phyloP scores from a whole-genome alignment of 768 basidiomycete genomes.

The Mycena belliarum region DNA sequence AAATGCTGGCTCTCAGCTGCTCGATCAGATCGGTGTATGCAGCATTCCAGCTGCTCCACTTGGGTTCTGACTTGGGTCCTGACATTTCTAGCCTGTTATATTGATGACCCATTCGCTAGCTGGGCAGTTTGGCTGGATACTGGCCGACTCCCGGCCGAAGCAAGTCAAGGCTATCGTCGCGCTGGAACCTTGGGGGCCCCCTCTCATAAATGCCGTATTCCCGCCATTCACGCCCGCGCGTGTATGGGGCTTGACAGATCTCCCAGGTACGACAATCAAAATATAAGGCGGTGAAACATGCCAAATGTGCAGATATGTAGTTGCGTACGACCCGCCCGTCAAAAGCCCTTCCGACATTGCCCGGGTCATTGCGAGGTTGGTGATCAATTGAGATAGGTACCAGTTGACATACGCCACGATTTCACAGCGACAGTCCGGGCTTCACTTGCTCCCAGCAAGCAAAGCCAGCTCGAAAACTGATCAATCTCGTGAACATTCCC shows the following conservation, averaged over 20 bases:
- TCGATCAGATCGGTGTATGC: slow-evolving; percentile 40
- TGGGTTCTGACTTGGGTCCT: not conserved
- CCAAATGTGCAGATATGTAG: slow-evolving; percentile 12
- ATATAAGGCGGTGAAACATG: not conserved
- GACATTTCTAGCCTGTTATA: slow-evolving; percentile 29
- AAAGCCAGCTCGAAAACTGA: slow-evolving; percentile 31
- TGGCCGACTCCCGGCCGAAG: slow-evolving; percentile 36
- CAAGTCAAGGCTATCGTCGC: slow-evolving; percentile 38
- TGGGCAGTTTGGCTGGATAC: slow-evolving; percentile 37
- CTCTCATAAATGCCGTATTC: slow-evolving; percentile 33
- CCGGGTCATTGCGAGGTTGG: slow-evolving; percentile 20
- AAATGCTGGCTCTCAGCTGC: slow-evolving; percentile 31
- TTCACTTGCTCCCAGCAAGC: slow-evolving; percentile 34
- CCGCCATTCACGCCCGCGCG: slow-evolving; percentile 31
- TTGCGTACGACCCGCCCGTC: slow-evolving; percentile 36
- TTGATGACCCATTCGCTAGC: slow-evolving; percentile 40
- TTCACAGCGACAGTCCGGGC: slow-evolving; percentile 13
- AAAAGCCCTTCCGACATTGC: slow-evolving; percentile 30
- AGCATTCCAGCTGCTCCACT: not conserved
- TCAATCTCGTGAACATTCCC: slow-evolving; percentile 33
- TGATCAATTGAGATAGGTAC: not conserved
- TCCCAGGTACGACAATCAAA: slow-evolving; percentile 7
- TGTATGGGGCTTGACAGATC: slow-evolving; percentile 36
- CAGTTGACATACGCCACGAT: not conserved
- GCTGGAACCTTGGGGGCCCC: slow-evolving; percentile 39